Evolutionary conservation across 2,329 filamentous ascomycete genomes (phyloP).

Genomic region (Talaromyces amestolkiae): DNA sequence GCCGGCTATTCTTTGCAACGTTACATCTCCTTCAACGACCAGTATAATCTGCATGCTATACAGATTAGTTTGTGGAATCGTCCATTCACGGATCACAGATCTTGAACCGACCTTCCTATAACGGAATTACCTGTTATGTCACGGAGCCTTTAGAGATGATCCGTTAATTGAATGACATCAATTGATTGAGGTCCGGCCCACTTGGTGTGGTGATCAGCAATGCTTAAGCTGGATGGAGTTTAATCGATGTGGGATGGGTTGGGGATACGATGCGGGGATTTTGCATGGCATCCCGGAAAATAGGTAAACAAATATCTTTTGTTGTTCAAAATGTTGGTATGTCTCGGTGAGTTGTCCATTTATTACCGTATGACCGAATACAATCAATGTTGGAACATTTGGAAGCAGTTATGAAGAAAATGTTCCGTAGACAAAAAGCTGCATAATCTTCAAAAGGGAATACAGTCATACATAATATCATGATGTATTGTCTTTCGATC

Average conservation of each 20-base stretch:
- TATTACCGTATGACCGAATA: too few relatives aligned
- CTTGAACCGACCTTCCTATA: neutral
- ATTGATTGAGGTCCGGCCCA: neutral
- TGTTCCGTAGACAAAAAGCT: too few relatives aligned
- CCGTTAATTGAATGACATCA: neutral
- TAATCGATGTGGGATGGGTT: neutral
- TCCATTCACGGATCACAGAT: neutral
- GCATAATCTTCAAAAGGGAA: too few relatives aligned
- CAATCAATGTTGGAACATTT: too few relatives aligned
- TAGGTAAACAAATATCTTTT: neutral
- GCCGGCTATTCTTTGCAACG: neutral
- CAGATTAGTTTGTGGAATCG: neutral
- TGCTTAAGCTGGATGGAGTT: neutral
- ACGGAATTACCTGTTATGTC: neutral
- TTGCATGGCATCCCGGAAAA: neutral
- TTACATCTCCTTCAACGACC: neutral
- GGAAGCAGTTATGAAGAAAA: neutral
- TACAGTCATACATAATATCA: too few relatives aligned
- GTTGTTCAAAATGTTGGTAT: neutral
- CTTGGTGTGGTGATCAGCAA: neutral
- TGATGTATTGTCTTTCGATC: neutral
- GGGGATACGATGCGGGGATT: slow-evolving; percentile 3
- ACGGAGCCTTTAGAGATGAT: neutral
- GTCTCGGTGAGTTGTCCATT: neutral
- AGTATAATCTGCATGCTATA: neutral